A percentile compares a stretch with the other conserved stretches of the same genome.
phyloP scores from a whole-genome alignment of 352 stramenopile species.

The Globisporangium abappressorium region DNA sequence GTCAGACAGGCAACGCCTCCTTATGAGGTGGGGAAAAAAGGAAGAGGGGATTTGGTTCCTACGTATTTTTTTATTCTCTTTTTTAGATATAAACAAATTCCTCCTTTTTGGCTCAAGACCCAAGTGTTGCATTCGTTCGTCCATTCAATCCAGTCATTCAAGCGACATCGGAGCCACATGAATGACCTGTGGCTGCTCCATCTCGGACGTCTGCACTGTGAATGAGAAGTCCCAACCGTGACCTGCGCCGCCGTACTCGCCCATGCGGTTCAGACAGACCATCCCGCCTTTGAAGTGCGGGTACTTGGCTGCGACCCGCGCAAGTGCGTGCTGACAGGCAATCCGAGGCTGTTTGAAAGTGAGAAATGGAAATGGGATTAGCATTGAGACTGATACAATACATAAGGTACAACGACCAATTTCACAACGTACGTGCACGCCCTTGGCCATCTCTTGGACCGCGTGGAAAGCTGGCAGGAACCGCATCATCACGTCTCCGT shows the following conservation, averaged over 20 bases:
- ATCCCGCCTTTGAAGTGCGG: conserved; percentile 73
- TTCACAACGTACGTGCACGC: conserved; percentile 51
- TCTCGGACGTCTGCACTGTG: conserved; percentile 57
- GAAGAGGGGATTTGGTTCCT: background rate
- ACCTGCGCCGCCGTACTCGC: conserved; percentile 70
- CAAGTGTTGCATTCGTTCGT: background rate
- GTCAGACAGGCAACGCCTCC: background rate
- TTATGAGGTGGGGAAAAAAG: background rate
- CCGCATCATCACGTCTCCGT: conserved; percentile 92
- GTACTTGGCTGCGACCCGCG: conserved; percentile 48
- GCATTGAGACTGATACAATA: background rate
- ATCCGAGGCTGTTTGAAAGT: conserved; percentile 39
- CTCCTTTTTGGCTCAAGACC: background rate
- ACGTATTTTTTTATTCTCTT: background rate
- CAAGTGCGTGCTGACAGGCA: conserved; percentile 55
- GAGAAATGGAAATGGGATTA: background rate
- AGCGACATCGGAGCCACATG: conserved; percentile 40
- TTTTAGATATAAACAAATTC: conserved; percentile 6
- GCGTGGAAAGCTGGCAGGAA: conserved; percentile 86
- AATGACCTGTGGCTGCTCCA: conserved; percentile 51
- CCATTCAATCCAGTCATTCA: conserved; percentile 11
- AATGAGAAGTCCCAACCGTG: conserved; percentile 77
- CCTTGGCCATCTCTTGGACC: conserved; percentile 76
- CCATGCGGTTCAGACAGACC: conserved; percentile 72
- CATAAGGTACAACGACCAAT: background rate